Percentiles rank a stretch among this genome's conserved stretches.
These are phyloP conservation scores for Fagopyrum esculentum DNA, from an alignment of 148 eudicot species.

Conservation along the genomic window DNA sequence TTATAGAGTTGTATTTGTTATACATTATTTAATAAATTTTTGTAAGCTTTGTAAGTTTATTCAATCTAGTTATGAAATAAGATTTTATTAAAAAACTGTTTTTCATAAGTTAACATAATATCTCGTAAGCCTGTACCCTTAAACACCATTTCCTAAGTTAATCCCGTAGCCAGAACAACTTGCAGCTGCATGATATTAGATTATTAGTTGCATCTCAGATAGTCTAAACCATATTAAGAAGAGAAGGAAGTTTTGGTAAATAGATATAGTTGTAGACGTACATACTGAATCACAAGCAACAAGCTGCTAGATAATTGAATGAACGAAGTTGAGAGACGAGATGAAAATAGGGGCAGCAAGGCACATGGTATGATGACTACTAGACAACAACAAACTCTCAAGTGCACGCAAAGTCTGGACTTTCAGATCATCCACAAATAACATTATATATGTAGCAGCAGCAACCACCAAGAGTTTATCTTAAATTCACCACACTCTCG, in stretches of 20 bases:
- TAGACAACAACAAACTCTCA: slow-evolving; percentile 1
- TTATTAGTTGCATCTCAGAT: no score
- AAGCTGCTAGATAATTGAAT: neutral
- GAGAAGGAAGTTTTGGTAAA: neutral
- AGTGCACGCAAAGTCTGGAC: neutral
- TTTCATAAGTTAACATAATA: no score
- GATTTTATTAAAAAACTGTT: no score
- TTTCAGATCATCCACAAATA: neutral
- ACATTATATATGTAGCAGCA: neutral
- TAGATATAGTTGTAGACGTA: neutral
- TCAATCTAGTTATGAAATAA: no score
- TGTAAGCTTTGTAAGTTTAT: no score
- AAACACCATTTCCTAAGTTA: no score
- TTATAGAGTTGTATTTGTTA: no score
- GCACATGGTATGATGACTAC: neutral
- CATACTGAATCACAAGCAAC: neutral
- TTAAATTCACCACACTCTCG: neutral
- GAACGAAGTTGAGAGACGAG: neutral
- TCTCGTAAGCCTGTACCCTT: no score
- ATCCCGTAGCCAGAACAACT: no score
- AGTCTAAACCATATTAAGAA: no score
- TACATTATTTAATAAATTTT: no score
- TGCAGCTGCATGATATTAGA: no score
- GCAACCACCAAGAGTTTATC: neutral
- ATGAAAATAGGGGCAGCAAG: neutral